Conservation (phyloP, 1,284 basidiomycete species). For the Vanrija sp. region DNA sequence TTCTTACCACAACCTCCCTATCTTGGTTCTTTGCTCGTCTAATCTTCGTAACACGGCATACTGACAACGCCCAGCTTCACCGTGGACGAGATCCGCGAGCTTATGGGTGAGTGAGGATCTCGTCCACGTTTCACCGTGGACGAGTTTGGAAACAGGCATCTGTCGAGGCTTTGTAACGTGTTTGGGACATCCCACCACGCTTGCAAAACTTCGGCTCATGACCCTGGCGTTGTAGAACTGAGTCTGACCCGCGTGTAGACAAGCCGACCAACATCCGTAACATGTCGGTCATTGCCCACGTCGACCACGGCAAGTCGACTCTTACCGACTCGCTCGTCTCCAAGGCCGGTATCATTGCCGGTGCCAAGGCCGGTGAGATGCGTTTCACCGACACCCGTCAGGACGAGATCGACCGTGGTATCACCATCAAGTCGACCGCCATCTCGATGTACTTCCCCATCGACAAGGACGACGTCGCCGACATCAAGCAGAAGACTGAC, state of each 20-base stretch:
- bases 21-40: neutral
- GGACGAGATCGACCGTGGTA: conserved; percentile 99
- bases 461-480: conserved; percentile 75
- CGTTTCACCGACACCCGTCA: conserved; percentile 95
- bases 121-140: neutral
- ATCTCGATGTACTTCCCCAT: conserved; percentile 99
- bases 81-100: conserved; percentile 69
- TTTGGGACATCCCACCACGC: conserved; percentile 55
- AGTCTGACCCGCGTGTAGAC: conserved; percentile 13
- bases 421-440: conserved; percentile 99
- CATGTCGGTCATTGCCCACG: conserved; percentile 98
- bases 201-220: no score
- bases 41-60: neutral
- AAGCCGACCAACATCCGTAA: conserved; percentile 59
- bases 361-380: conserved; percentile 91
- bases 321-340: conserved; percentile 98
- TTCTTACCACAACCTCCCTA: neutral
- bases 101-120: conserved; percentile 57
- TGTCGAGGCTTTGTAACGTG: neutral
- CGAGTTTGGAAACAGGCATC: neutral
- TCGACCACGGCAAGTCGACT: conserved; percentile 99
- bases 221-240: conserved; percentile 49
- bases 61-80: conserved; percentile 49
- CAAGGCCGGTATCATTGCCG: conserved; percentile 99
- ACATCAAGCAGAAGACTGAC: conserved; percentile 90